Evolutionary conservation across 805 yeast genomes (phyloP).

Genomic region (Isabelozyma pseudorhagii): DNA sequence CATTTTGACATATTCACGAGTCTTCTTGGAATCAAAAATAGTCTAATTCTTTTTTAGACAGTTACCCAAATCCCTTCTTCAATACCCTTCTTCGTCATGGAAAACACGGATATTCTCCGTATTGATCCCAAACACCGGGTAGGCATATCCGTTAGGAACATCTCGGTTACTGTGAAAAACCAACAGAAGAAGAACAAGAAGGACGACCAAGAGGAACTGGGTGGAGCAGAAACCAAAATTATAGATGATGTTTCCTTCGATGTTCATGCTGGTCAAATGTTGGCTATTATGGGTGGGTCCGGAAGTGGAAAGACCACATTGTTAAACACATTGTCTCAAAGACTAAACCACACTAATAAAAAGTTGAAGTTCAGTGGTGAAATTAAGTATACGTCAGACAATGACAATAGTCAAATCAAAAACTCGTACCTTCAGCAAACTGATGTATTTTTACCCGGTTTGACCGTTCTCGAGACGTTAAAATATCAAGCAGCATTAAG

Average conservation of each 20-base stretch:
- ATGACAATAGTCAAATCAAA: conserved; percentile 13
- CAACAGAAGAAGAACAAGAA: not conserved
- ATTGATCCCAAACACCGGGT: conserved; percentile 40
- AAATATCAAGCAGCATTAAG: conserved; percentile 69
- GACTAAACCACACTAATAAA: conserved; percentile 40
- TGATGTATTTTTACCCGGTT: conserved; percentile 66
- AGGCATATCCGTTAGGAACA: conserved; percentile 16
- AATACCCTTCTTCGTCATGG: conserved; percentile 11
- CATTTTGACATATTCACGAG: no score
- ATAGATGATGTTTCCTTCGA: conserved; percentile 53
- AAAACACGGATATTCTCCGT: conserved; percentile 32
- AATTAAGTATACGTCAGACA: conserved; percentile 25
- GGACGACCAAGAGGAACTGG: not conserved
- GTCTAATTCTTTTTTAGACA: no score
- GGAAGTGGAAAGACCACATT: conserved; percentile 87
- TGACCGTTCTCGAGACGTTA: conserved; percentile 71
- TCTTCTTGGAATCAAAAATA: no score
- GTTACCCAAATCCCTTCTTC: no score
- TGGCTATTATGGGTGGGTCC: conserved; percentile 85
- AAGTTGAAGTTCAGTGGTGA: conserved; percentile 42
- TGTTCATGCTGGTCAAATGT: conserved; percentile 55
- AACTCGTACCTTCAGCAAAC: conserved; percentile 73
- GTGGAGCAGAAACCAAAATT: conserved; percentile 10
- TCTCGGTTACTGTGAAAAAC: conserved; percentile 15
- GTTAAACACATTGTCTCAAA: conserved; percentile 60